phyloP scores from a whole-genome alignment of 2,329 filamentous ascomycete genomes.

The Myrmaecium sp. region DNA sequence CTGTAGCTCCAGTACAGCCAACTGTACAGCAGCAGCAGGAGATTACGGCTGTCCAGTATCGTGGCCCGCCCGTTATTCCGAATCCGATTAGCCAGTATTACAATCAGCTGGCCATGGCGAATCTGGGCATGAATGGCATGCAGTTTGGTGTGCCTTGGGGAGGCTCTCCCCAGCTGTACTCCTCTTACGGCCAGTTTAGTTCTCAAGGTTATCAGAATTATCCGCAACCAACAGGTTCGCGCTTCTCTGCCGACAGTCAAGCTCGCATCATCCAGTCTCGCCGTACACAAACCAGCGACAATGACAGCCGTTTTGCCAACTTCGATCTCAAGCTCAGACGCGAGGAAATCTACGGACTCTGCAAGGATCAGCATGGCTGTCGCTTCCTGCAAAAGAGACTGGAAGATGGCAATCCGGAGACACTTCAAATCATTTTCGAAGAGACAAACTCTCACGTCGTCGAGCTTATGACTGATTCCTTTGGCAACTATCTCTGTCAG shows the following conservation, averaged over 20 bases:
- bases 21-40: constrained; percentile 6
- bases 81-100: too few relatives aligned
- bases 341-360: constrained; percentile 74
- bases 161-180: too few relatives aligned
- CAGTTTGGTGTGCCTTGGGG: constrained; percentile 24
- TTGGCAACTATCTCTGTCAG: constrained; percentile 98
- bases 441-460: constrained; percentile 90
- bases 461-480: constrained; percentile 89
- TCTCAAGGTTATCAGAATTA: constrained; percentile 14
- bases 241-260: constrained; percentile 54
- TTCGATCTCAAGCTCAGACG: constrained; percentile 63
- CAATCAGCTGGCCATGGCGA: constrained; percentile 49
- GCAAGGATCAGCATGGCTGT: constrained; percentile 96
- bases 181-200: too few relatives aligned
- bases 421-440: constrained; percentile 82
- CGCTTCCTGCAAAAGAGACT: constrained; percentile 95
- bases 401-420: constrained; percentile 68
- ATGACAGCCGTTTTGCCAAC: constrained; percentile 61
- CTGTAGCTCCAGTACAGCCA: constrained; percentile 1
- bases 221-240: constrained; percentile 21
- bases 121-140: constrained; percentile 53
- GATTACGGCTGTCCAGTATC: too few relatives aligned
- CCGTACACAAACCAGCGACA: constrained; percentile 57
- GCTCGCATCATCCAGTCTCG: constrained; percentile 60
- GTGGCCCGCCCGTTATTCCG: too few relatives aligned